Base-by-base conservation (phyloP, 805 yeast species). In the Debaryomyces castellii region DNA sequence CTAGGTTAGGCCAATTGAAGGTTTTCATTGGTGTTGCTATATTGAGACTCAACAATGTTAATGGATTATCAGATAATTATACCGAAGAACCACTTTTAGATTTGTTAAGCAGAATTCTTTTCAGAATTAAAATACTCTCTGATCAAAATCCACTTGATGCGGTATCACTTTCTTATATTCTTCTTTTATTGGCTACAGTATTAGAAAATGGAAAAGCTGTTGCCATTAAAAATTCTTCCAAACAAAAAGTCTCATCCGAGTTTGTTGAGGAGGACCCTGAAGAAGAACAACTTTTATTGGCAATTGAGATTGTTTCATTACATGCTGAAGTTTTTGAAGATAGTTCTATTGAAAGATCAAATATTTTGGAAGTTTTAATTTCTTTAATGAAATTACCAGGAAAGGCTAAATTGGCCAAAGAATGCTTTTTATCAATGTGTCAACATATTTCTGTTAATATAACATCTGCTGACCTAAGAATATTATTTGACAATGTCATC, bases 181-280 rank as follows among this genome's bases (percentile, higher is more conserved):
- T 89, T 39, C 97, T 98, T 1, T 66, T 92, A 50, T 64, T 92
- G 40, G 78, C 81, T 12, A 77, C 77, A 45, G 87, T 88, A 6
- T 68, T 90, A 51, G 81, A 81, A 44, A 78, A 75, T 39, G 94
- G 95, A 48, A 83, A 81, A 46, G 65, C 58, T 1, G 78, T 75
- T 35, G 78, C 86, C 1, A 55, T 78, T 43, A 76, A 71, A 50
- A 80, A 78, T 54, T 71, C 83, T 2, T 73, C 71, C 38, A 83
- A 81, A 56, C 60, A 64, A 41, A 67, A 64, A 5, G 69, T 76
- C 1, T 84, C 82, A 24, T 71, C 83, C 2, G 95, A 88, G 55
- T 87, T 84, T 60, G 78, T 78, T 24, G 92, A 89, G 45, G 96
- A 88, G 61, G 89, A 83, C 53, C 83, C 83, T n/a, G 90, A 87